Conservation (phyloP, 495 filamentous ascomycete genomes). For the Hypomontagnella submonticulosa region DNA sequence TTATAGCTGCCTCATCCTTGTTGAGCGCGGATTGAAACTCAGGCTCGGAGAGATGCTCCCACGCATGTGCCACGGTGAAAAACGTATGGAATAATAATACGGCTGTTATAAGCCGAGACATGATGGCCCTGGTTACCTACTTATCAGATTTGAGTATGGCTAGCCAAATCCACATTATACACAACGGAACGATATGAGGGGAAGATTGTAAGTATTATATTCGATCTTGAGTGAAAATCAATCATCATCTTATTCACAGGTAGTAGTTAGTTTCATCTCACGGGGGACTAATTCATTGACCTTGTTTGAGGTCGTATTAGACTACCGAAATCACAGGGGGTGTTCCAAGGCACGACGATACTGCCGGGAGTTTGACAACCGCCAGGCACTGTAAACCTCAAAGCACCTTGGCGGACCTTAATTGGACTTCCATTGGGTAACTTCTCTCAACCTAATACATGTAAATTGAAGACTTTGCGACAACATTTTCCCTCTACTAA, state of each 20-base stretch:
- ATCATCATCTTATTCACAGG: too few species aligned
- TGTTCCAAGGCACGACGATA: background rate
- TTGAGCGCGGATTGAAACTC: conserved; percentile 12
- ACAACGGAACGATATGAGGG: background rate
- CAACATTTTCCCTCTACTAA: too few species aligned
- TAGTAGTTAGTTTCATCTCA: conserved; percentile 3
- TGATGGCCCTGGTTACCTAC: background rate
- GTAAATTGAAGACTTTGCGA: too few species aligned
- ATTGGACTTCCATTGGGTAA: too few species aligned
- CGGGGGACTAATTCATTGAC: background rate
- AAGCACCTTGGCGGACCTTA: too few species aligned
- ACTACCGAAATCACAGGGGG: background rate
- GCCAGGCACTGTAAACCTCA: too few species aligned
- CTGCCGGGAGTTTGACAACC: background rate
- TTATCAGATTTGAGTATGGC: background rate
- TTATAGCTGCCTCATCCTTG: conserved; percentile 4
- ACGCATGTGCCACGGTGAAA: conserved; percentile 8
- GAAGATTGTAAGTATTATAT: background rate
- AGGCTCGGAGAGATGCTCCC: conserved; percentile 21
- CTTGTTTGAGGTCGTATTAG: background rate
- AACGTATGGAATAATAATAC: background rate
- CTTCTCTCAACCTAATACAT: too few species aligned
- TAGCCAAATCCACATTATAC: too few species aligned
- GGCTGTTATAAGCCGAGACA: conserved; percentile 1
- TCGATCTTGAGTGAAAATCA: background rate